phyloP scores from a whole-genome alignment of 345 rosid species.

The Moringa oleifera region DNA sequence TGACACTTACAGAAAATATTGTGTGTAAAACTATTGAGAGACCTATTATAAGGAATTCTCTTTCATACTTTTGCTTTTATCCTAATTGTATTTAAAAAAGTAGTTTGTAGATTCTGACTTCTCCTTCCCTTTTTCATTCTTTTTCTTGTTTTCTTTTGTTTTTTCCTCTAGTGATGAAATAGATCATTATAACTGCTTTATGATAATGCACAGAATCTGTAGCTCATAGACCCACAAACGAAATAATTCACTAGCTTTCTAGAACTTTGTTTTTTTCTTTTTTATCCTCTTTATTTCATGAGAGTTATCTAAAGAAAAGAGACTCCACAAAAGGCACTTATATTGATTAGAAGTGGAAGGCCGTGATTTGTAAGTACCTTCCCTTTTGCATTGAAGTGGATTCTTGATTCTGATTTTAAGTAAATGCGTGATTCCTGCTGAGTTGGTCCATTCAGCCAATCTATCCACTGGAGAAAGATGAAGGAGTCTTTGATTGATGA shows the following conservation, averaged over 20 bases:
- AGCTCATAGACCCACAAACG: slow-evolving; percentile 31
- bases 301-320: slow-evolving; percentile 20
- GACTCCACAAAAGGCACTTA: slow-evolving; percentile 10
- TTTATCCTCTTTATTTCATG: slow-evolving; percentile 24
- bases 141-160: slow-evolving; percentile 14
- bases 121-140: neutral
- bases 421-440: slow-evolving; percentile 22
- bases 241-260: slow-evolving; percentile 39
- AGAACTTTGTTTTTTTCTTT: slow-evolving; percentile 30
- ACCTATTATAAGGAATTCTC: slow-evolving; percentile 14
- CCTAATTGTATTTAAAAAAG: slow-evolving; percentile 4
- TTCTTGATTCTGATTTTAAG: slow-evolving; percentile 44
- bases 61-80: slow-evolving; percentile 1
- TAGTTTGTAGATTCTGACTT: slow-evolving; percentile 24
- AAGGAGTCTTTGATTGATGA: slow-evolving; percentile 24
- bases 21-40: slow-evolving; percentile 17
- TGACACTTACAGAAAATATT: slow-evolving; percentile 15
- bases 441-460: slow-evolving; percentile 20
- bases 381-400: slow-evolving; percentile 41
- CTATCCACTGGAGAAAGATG: slow-evolving; percentile 14
- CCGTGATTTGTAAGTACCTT: slow-evolving; percentile 29
- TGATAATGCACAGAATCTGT: slow-evolving; percentile 40
- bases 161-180: slow-evolving; percentile 14
- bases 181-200: slow-evolving; percentile 39
- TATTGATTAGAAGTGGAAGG: slow-evolving; percentile 19